Evolutionary conservation across 495 filamentous ascomycete species (phyloP).

Genomic region (Xylaria flabelliformis): DNA sequence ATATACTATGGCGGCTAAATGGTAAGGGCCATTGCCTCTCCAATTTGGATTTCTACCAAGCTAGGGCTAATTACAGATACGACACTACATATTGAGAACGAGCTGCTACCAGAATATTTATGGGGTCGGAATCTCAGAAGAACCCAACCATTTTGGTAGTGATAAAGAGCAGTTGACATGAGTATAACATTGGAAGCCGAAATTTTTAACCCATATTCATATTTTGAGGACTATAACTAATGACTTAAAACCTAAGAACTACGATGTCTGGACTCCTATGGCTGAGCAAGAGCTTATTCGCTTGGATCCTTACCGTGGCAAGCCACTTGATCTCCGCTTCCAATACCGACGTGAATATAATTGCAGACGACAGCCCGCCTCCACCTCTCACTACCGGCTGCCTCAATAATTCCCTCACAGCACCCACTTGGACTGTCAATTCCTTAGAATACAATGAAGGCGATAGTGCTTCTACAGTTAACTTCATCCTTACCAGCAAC

Average conservation of each 20-base stretch:
- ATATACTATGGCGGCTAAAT: neutral
- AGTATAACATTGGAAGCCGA: neutral
- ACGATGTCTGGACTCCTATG: neutral
- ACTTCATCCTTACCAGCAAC: constrained; percentile 1
- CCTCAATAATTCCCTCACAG: neutral
- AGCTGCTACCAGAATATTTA: neutral
- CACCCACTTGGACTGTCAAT: constrained; percentile 2
- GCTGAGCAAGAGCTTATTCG: neutral
- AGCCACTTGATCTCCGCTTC: neutral
- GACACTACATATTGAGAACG: neutral
- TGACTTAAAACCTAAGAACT: neutral
- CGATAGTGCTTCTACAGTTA: neutral
- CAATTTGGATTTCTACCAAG: neutral
- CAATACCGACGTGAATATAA: too few relatives aligned
- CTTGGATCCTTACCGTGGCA: too few relatives aligned
- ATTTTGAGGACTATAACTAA: neutral
- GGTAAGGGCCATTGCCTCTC: neutral
- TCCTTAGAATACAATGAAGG: neutral
- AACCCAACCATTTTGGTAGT: neutral
- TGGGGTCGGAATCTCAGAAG: neutral
- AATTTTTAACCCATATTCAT: neutral
- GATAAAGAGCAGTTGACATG: too few relatives aligned
- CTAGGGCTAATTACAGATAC: neutral
- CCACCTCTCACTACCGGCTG: neutral
- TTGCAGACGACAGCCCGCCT: neutral